These are phyloP conservation scores for Striga asiatica DNA, from an alignment of 257 asterid species.

Conservation along the genomic window DNA sequence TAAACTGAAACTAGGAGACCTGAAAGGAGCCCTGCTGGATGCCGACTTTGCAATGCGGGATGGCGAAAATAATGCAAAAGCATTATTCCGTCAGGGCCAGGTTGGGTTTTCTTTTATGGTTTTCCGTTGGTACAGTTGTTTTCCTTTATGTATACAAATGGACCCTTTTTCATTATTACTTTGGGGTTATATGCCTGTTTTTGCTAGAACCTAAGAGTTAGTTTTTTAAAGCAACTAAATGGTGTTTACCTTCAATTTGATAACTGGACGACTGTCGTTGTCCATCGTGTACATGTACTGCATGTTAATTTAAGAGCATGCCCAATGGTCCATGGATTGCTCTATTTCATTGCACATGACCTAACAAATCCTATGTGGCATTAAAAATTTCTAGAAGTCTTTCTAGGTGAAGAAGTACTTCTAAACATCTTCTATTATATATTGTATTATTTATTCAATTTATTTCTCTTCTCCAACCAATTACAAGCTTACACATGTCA, in stretches of 20 bases:
- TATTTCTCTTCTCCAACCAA: too few relatives aligned
- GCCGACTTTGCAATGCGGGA: constrained; percentile 95
- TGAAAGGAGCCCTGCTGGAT: constrained; percentile 84
- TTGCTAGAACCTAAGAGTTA: background rate
- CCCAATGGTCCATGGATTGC: too few relatives aligned
- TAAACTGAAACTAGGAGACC: constrained; percentile 81
- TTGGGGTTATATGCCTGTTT: too few relatives aligned
- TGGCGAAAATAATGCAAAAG: constrained; percentile 90
- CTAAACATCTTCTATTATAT: too few relatives aligned
- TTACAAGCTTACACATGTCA: too few relatives aligned
- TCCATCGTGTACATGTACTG: background rate
- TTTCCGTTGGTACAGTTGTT: background rate
- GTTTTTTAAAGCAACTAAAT: background rate
- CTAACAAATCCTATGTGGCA: too few relatives aligned
- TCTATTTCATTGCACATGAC: too few relatives aligned
- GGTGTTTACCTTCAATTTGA: background rate
- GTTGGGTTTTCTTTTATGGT: constrained; percentile 23
- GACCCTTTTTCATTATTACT: background rate
- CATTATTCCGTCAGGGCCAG: constrained; percentile 98
- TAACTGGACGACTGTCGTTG: background rate
- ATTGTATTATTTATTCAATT: too few relatives aligned
- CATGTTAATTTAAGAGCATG: too few relatives aligned
- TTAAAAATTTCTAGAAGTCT: too few relatives aligned
- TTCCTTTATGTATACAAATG: constrained; percentile 2
- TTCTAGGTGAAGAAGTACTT: too few relatives aligned